phyloP scores from a whole-genome alignment of 495 filamentous ascomycete genomes.

The Letharia columbiana region DNA sequence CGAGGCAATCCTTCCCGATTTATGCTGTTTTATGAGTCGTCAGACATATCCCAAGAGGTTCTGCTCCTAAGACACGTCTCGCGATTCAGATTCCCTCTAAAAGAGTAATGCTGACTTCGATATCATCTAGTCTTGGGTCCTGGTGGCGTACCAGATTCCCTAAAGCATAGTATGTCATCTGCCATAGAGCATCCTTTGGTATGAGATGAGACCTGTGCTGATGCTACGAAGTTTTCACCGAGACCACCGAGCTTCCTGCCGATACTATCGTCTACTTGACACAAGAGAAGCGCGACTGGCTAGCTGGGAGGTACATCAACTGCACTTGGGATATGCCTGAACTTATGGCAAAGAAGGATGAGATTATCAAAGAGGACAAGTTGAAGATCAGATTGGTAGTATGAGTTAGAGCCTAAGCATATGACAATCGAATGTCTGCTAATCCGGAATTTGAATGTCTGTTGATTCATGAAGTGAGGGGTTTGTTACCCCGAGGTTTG shows the following conservation, averaged over 20 bases:
- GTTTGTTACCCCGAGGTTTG: not conserved
- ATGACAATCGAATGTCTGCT: not conserved
- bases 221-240: conserved; percentile 16
- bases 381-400: conserved; percentile 37
- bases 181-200: not conserved
- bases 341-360: conserved; percentile 35
- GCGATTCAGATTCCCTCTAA: no score
- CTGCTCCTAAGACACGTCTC: no score
- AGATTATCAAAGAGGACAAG: conserved; percentile 35
- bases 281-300: conserved; percentile 33
- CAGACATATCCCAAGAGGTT: no score
- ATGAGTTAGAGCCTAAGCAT: not conserved
- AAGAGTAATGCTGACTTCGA: no score
- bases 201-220: not conserved
- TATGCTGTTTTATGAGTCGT: no score
- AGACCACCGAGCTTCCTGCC: conserved; percentile 32
- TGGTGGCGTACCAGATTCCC: conserved; percentile 10
- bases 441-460: not conserved
- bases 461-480: not conserved
- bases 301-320: conserved; percentile 33
- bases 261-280: conserved; percentile 34
- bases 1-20: no score
- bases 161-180: conserved; percentile 10
- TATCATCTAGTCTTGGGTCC: conserved; percentile 5
- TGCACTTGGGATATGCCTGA: conserved; percentile 41